These are phyloP conservation scores for Zasmidium citrigriseum DNA, from an alignment of 2,329 filamentous ascomycete genomes.

Conservation along the genomic window DNA sequence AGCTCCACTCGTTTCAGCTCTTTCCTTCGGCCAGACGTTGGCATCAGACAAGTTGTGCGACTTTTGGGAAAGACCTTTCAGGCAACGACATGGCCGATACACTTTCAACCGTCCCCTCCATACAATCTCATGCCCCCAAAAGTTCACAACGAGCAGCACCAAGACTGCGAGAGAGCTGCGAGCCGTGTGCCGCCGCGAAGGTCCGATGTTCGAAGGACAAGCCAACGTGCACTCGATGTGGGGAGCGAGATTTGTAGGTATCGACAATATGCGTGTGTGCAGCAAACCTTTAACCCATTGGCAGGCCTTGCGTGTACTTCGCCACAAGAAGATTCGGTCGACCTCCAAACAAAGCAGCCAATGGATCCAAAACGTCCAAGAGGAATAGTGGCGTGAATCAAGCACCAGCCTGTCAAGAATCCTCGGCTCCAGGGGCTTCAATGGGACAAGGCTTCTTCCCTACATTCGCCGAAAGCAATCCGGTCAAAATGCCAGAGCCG, in stretches of 20 bases:
- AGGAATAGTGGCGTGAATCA: too few species aligned
- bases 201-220: conserved; percentile 3
- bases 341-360: not conserved
- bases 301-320: conserved; percentile 1
- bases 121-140: not conserved
- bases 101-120: not conserved
- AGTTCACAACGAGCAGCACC: not conserved
- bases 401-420: not conserved
- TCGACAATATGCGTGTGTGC: too few species aligned
- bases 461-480: not conserved
- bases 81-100: conserved; percentile 3
- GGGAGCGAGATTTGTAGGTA: not conserved
- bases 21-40: too few species aligned
- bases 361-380: too few species aligned
- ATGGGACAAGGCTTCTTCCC: not conserved
- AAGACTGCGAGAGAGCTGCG: not conserved
- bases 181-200: not conserved
- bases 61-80: too few species aligned
- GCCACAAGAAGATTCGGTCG: not conserved
- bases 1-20: too few species aligned
- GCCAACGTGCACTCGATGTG: conserved; percentile 3
- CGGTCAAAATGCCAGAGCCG: not conserved
- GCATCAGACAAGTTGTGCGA: too few species aligned
- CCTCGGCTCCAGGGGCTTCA: not conserved
- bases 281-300: too few species aligned